Percentiles rank a stretch among this genome's conserved stretches.
These are phyloP conservation scores for Trichosporon coremiiforme DNA, from an alignment of 1,284 basidiomycete genomes.

Conservation along the genomic window DNA sequence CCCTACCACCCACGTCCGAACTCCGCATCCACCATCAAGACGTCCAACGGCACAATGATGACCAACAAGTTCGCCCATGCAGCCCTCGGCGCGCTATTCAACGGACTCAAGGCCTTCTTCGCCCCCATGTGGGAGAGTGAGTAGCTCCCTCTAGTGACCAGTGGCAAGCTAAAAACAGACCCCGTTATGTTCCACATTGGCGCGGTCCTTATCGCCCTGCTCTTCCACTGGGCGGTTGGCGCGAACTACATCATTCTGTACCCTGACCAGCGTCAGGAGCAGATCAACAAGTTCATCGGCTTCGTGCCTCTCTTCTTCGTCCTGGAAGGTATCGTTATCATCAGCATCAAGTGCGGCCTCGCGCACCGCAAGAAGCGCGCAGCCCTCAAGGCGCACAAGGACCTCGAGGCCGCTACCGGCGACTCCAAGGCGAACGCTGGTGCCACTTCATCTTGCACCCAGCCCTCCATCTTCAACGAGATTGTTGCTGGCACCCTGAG, in stretches of 20 bases:
- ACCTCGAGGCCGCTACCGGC: background rate
- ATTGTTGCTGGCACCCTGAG: background rate
- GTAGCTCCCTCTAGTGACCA: background rate
- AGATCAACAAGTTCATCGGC: too few species aligned
- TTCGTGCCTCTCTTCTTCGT: background rate
- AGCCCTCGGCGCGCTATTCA: too few species aligned
- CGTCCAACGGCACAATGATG: background rate
- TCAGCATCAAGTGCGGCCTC: background rate
- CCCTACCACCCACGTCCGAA: background rate
- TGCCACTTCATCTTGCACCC: too few species aligned
- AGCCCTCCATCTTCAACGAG: background rate
- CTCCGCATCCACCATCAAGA: background rate
- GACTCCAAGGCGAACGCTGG: too few species aligned
- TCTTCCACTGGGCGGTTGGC: background rate
- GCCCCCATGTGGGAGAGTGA: background rate
- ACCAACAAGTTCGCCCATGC: background rate
- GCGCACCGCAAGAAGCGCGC: too few species aligned
- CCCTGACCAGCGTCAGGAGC: background rate
- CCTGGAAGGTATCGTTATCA: background rate
- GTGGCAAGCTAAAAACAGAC: background rate
- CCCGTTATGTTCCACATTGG: background rate
- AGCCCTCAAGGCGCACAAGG: background rate
- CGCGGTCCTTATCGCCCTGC: background rate
- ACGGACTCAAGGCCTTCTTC: background rate
- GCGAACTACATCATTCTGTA: background rate